These are phyloP conservation scores for Paecilomyces niveus DNA, from an alignment of 2,329 filamentous ascomycete genomes.

Conservation along the genomic window DNA sequence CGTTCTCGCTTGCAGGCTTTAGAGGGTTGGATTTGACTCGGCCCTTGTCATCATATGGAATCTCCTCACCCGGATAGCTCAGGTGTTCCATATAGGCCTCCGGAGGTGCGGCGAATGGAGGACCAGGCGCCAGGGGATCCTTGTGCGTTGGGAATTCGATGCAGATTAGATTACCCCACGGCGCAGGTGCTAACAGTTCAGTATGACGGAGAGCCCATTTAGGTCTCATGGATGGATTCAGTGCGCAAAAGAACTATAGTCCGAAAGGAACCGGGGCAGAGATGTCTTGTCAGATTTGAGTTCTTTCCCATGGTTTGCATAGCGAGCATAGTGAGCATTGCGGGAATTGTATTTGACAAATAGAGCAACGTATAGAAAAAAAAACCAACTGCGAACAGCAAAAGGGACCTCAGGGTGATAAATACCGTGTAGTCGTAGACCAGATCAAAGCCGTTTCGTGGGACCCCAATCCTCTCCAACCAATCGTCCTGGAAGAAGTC, in stretches of 20 bases:
- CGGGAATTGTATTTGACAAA: background rate
- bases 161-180: constrained; percentile 49
- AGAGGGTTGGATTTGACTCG: constrained; percentile 43
- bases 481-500: constrained; percentile 41
- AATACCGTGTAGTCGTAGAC: constrained; percentile 47
- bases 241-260: constrained; percentile 54
- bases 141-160: constrained; percentile 76
- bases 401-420: background rate
- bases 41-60: constrained; percentile 54
- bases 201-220: constrained; percentile 51
- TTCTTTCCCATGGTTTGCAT: background rate
- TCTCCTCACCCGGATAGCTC: constrained; percentile 58
- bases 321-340: background rate
- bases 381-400: background rate
- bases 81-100: constrained; percentile 67
- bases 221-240: constrained; percentile 49
- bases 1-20: constrained; percentile 32
- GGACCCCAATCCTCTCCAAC: constrained; percentile 26
- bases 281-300: background rate
- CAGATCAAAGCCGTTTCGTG: constrained; percentile 36
- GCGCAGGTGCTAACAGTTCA: constrained; percentile 44
- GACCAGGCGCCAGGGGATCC: constrained; percentile 56
- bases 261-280: constrained; percentile 1
- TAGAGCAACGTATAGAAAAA: background rate
- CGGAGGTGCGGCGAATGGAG: constrained; percentile 64